A percentile compares a stretch with the other conserved stretches of the same genome.
These are phyloP conservation scores for Mycena latifolia DNA, from an alignment of 768 basidiomycete genomes.

Conservation along the genomic window DNA sequence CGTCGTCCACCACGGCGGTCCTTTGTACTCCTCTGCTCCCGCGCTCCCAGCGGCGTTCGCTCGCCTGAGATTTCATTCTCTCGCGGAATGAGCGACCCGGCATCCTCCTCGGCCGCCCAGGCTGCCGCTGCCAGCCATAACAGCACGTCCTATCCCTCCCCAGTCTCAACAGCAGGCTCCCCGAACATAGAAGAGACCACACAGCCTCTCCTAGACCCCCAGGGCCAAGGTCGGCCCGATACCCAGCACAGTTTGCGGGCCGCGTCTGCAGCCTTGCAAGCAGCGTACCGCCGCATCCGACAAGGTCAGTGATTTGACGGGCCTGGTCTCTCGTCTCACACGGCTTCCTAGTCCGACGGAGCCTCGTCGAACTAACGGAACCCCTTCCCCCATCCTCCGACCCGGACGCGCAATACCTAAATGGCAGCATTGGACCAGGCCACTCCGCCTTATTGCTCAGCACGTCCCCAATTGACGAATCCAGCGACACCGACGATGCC, in stretches of 20 bases:
- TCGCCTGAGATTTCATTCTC: neutral
- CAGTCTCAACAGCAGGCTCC: slow-evolving; percentile 39
- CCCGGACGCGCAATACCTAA: slow-evolving; percentile 25
- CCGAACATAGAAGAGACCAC: slow-evolving; percentile 30
- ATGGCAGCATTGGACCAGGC: slow-evolving; percentile 51
- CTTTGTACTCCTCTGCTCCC: too few relatives aligned
- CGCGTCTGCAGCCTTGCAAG: slow-evolving; percentile 66
- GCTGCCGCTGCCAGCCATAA: neutral
- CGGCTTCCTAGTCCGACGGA: slow-evolving; percentile 54
- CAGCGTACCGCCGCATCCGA: slow-evolving; percentile 66
- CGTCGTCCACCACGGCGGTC: neutral
- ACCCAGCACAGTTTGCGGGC: slow-evolving; percentile 57
- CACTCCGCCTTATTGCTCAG: slow-evolving; percentile 40
- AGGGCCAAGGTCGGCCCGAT: slow-evolving; percentile 35
- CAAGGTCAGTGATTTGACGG: slow-evolving; percentile 40
- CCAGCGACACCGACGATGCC: slow-evolving; percentile 30
- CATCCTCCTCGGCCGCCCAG: slow-evolving; percentile 1
- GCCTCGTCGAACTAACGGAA: slow-evolving; percentile 59
- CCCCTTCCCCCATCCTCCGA: slow-evolving; percentile 39
- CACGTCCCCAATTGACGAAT: slow-evolving; percentile 31
- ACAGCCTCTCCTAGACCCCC: slow-evolving; percentile 16
- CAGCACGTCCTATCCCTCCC: slow-evolving; percentile 45
- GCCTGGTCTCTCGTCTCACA: neutral
- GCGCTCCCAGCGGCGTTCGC: neutral
- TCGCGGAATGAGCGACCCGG: slow-evolving; percentile 38